Conservation (phyloP, 2,329 filamentous ascomycete genomes). For the Nemania serpens region DNA sequence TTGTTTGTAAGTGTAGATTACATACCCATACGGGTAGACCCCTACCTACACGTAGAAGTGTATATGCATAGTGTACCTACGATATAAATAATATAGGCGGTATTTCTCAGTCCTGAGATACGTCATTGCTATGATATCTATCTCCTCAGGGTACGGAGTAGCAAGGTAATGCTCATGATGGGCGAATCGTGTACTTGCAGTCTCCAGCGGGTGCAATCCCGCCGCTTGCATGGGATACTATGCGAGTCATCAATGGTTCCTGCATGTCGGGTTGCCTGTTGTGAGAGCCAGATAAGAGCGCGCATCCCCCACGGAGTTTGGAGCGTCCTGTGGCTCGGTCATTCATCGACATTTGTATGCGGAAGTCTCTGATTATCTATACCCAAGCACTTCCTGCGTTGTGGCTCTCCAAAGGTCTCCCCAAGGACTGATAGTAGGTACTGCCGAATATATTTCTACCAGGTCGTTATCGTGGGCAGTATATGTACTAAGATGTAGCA, state of each 20-base stretch:
- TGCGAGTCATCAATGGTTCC: conserved; percentile 29
- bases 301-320: background rate
- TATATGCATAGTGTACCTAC: too few species aligned
- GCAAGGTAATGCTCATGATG: background rate
- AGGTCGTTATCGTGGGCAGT: too few species aligned
- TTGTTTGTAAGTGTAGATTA: too few species aligned
- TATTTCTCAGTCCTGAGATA: background rate
- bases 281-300: conserved; percentile 4
- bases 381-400: too few species aligned
- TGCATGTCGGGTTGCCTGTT: conserved; percentile 19
- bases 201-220: background rate
- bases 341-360: background rate
- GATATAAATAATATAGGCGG: too few species aligned
- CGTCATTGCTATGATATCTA: conserved; percentile 1
- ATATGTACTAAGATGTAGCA: too few species aligned
- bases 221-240: conserved; percentile 13
- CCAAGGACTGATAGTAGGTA: too few species aligned
- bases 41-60: too few species aligned
- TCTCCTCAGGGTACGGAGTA: background rate
- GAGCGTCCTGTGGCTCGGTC: background rate
- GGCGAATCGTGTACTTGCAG: background rate
- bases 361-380: background rate
- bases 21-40: too few species aligned
- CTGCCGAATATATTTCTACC: too few species aligned
- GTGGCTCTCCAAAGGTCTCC: too few species aligned